A percentile compares a stretch with the other conserved stretches of the same genome.
Conservation (phyloP, 805 yeast species). For the Metschnikowia proteae region DNA sequence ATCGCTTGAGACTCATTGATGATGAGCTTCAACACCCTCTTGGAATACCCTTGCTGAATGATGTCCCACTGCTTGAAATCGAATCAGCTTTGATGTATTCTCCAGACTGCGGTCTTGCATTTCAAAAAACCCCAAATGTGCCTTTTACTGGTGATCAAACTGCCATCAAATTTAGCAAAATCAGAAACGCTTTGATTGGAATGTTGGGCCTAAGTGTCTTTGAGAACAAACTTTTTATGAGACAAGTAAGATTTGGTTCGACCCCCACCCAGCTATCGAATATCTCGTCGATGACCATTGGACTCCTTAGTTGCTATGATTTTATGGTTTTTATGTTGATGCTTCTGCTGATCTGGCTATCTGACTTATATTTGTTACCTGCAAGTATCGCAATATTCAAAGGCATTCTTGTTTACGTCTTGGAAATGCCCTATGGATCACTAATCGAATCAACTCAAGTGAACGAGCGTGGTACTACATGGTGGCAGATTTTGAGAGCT, state of each 20-base stretch:
- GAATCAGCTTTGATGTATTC: constrained; percentile 65
- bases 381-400: constrained; percentile 67
- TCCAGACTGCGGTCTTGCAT: constrained; percentile 78
- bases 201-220: constrained; percentile 39
- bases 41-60: constrained; percentile 66
- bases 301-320: constrained; percentile 67
- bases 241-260: constrained; percentile 66
- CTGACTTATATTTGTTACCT: constrained; percentile 59
- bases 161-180: constrained; percentile 42
- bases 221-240: constrained; percentile 56
- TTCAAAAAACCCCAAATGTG: constrained; percentile 25
- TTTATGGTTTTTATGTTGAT: constrained; percentile 63
- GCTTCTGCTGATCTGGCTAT: constrained; percentile 48
- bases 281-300: constrained; percentile 52
- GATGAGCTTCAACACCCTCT: constrained; percentile 66
- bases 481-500: constrained; percentile 66
- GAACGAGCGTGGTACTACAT: constrained; percentile 63
- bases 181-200: constrained; percentile 43
- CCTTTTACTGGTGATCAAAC: constrained; percentile 51
- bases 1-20: constrained; percentile 61
- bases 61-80: constrained; percentile 54
- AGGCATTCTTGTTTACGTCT: constrained; percentile 65
- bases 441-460: constrained; percentile 65
- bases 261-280: constrained; percentile 80
- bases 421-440: constrained; percentile 72